Evolutionary conservation across 208 protist species (phyloP).

Genomic region (Leishmania lainsoni): DNA sequence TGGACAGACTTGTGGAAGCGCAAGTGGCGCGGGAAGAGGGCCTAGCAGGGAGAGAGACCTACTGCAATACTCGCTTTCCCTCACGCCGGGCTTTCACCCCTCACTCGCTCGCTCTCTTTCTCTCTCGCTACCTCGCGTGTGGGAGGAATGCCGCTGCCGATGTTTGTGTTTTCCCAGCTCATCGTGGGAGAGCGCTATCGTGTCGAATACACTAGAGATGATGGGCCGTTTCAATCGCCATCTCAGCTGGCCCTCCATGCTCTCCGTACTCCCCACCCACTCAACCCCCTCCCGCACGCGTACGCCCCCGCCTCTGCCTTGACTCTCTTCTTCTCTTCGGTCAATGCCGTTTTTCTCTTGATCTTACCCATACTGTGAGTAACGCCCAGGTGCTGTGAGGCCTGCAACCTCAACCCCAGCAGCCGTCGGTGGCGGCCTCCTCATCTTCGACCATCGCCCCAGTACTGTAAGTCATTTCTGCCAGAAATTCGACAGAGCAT

Average conservation of each 20-base stretch:
- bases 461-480: background rate
- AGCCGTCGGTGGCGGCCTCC: background rate
- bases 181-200: background rate
- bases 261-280: background rate
- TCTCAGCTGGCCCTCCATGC: background rate
- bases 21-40: background rate
- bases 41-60: too few species aligned
- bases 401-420: background rate
- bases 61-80: background rate
- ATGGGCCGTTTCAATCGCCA: background rate
- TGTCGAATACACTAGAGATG: background rate
- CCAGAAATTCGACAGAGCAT: background rate
- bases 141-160: background rate
- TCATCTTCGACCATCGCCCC: background rate
- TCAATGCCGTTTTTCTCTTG: background rate
- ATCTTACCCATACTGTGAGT: background rate
- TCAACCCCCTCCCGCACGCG: too few species aligned
- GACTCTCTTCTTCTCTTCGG: constrained; percentile 3
- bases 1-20: background rate
- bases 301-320: background rate
- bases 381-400: background rate
- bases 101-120: background rate
- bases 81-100: background rate
- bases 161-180: background rate
- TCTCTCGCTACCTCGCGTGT: background rate